Conservation (phyloP, 139 green algal genomes). For the Coccomyxa sp. region DNA sequence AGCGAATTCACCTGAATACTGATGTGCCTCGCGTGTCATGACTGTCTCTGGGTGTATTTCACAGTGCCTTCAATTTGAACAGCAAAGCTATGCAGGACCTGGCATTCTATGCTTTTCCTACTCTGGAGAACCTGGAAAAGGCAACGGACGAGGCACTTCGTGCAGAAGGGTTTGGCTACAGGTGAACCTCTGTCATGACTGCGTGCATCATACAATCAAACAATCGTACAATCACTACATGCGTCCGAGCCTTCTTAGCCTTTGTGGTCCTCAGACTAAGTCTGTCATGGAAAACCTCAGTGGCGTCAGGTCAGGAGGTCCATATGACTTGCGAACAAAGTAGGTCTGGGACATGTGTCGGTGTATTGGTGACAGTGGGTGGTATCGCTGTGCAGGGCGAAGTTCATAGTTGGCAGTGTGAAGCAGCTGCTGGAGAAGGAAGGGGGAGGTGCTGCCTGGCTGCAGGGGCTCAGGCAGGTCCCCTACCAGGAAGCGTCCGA, state of each 20-base stretch:
- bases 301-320: too few species aligned
- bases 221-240: background rate
- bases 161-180: conserved; percentile 80
- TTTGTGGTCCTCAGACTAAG: background rate
- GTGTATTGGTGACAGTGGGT: background rate
- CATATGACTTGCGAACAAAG: too few species aligned
- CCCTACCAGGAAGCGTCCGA: conserved; percentile 60
- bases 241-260: background rate
- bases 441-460: conserved; percentile 62
- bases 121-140: conserved; percentile 71
- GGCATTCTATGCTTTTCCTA: conserved; percentile 66
- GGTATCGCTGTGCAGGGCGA: conserved; percentile 44
- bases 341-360: background rate
- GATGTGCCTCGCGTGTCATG: too few species aligned
- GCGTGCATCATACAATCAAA: background rate
- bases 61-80: too few species aligned
- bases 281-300: background rate
- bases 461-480: conserved; percentile 57
- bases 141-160: conserved; percentile 79
- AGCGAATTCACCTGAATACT: too few species aligned
- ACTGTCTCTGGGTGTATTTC: too few species aligned
- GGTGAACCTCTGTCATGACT: conserved; percentile 9
- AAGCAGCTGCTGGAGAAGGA: conserved; percentile 54
- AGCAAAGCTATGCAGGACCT: background rate
- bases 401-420: conserved; percentile 74